Percentiles rank a stretch among this genome's conserved stretches.
Conservation (phyloP, 2,329 filamentous ascomycete species). For the Pseudocercospora vitis region DNA sequence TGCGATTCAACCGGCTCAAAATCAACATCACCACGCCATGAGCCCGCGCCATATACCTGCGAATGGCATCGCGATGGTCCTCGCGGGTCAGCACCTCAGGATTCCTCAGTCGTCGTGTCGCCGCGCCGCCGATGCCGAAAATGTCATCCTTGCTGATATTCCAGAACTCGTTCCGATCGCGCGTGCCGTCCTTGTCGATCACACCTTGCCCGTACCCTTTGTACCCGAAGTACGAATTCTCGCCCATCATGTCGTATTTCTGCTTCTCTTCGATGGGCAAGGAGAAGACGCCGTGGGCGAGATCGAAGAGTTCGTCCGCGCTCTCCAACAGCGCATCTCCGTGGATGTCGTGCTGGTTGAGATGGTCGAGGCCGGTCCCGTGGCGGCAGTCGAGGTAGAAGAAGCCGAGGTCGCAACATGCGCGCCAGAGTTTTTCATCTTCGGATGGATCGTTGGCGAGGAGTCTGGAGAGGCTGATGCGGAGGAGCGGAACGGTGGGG, state of each 20-base stretch:
- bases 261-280: conserved; percentile 53
- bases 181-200: conserved; percentile 51
- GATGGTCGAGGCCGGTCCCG: background rate
- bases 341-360: conserved; percentile 21
- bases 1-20: conserved; percentile 46
- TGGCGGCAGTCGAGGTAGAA: conserved; percentile 56
- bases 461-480: conserved; percentile 44
- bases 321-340: conserved; percentile 46
- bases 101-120: conserved; percentile 42
- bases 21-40: conserved; percentile 50
- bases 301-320: conserved; percentile 48
- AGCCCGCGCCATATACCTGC: conserved; percentile 47
- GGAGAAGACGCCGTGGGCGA: conserved; percentile 51
- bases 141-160: conserved; percentile 58
- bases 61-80: conserved; percentile 40
- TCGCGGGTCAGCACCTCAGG: conserved; percentile 44
- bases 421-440: conserved; percentile 38
- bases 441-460: conserved; percentile 40
- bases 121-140: conserved; percentile 40
- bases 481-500: conserved; percentile 46
- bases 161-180: conserved; percentile 57
- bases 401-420: conserved; percentile 51
- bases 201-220: conserved; percentile 37
- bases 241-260: conserved; percentile 54
- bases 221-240: conserved; percentile 56